Evolutionary conservation across 495 filamentous ascomycete species (phyloP), one percentile per base, ranked within the genome.

Genomic region (Poronia punctata): DNA sequence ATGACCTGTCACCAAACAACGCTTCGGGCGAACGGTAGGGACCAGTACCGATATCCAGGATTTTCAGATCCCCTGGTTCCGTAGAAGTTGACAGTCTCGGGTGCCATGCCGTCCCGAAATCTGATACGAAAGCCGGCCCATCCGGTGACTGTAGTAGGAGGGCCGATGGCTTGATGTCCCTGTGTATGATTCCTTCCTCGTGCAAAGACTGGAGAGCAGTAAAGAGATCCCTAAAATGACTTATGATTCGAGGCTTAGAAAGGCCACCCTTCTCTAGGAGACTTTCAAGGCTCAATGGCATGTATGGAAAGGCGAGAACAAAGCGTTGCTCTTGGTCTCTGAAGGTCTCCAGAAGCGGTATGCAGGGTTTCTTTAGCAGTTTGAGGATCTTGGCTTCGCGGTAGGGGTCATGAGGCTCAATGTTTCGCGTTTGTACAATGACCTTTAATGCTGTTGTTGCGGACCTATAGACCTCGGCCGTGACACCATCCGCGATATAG

Each of bases 151-250:
- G 60, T 45, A 97, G 71, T 25, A 97, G 67, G 35, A 98, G 75
- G 48, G 95, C 93, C 2, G 86, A 83, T 5, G 92, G 89, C 56
- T 98, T 98, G 54, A 98, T 70, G 54, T 98, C 92, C 20, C 92
- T 80, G 60, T 98, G 92, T 48, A 97, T 82, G 36, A 98, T 86
- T 6, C 75, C 79, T 10, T 76, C 60, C 7, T 58, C 44, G 61
- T 98, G 93, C 18, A 93, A 57, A 53, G 85, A 75, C 4, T 60
- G 59, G 7, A 98, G 74, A 5, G 79, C 93, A 11, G 60, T 59
- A 61, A 96, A 88, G 43, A 94, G 50, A 50, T 84, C 78, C 7
- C 52, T 59, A 46, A 93, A 74, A 48, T 72, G 65, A 7, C 59
- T 60, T 27, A 56, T 67, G 12, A 66, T 66, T 12, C 44, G 43